phyloP scores from a whole-genome alignment of 1,139 yeast genomes.

The Taphrina confusa region DNA sequence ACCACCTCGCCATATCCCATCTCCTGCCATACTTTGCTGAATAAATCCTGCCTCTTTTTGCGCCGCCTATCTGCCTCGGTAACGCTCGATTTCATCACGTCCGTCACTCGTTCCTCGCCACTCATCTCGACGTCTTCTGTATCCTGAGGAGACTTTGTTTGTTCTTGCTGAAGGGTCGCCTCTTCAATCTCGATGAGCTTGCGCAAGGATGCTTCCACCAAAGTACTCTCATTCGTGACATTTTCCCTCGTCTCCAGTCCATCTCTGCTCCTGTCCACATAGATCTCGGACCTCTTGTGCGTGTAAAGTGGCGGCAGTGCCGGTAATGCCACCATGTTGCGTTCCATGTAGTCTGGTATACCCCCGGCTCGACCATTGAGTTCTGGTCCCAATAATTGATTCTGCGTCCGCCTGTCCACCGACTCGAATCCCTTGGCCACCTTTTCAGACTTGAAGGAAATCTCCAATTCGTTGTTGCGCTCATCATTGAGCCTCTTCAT shows the following conservation, averaged over 20 bases:
- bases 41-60: constrained; percentile 4
- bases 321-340: constrained; percentile 20
- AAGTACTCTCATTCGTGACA: constrained; percentile 14
- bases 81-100: constrained; percentile 13
- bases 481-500: constrained; percentile 3
- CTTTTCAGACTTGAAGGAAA: constrained; percentile 13
- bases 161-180: background rate
- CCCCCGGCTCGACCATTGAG: constrained; percentile 29
- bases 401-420: constrained; percentile 15
- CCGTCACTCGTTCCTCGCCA: constrained; percentile 14
- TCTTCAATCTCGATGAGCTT: constrained; percentile 16
- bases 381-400: constrained; percentile 27
- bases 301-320: constrained; percentile 30
- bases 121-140: background rate
- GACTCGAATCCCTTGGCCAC: constrained; percentile 29
- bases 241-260: constrained; percentile 21
- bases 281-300: constrained; percentile 20
- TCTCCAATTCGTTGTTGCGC: background rate
- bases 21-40: constrained; percentile 25
- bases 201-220: constrained; percentile 27
- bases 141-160: background rate
- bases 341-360: constrained; percentile 27
- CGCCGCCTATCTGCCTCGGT: background rate
- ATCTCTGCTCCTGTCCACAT: background rate
- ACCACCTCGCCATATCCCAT: constrained; percentile 23